phyloP scores from a whole-genome alignment of 2,329 filamentous ascomycete genomes.

The Lasiodiplodia sp. region DNA sequence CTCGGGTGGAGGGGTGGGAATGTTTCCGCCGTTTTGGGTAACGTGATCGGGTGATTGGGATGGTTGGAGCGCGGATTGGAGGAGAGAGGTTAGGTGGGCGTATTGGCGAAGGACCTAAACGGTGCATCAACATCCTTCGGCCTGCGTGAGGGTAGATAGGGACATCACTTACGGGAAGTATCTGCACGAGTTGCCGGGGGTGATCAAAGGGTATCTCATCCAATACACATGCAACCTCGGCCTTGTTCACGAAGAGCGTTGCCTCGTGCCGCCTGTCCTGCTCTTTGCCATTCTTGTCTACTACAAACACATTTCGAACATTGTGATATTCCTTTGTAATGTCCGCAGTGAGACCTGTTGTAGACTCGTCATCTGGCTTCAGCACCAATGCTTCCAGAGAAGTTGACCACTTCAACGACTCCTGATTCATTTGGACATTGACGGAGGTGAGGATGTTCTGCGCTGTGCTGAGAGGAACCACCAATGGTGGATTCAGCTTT shows the following conservation, averaged over 20 bases:
- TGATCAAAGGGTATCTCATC: slow-evolving; percentile 78
- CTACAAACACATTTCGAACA: slow-evolving; percentile 56
- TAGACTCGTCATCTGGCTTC: slow-evolving; percentile 61
- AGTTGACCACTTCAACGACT: slow-evolving; percentile 53
- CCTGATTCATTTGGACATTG: slow-evolving; percentile 64
- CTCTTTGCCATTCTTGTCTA: slow-evolving; percentile 36
- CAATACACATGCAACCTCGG: slow-evolving; percentile 73
- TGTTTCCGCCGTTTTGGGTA: slow-evolving; percentile 4
- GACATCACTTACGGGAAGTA: slow-evolving; percentile 64
- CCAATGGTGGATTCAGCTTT: slow-evolving; percentile 75
- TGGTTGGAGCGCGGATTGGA: slow-evolving; percentile 67
- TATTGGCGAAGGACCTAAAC: slow-evolving; percentile 70
- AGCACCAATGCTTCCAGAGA: slow-evolving; percentile 63
- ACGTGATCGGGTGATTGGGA: slow-evolving; percentile 34
- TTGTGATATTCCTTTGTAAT: slow-evolving; percentile 60
- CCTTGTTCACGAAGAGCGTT: slow-evolving; percentile 73
- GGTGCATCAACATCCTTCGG: slow-evolving; percentile 15
- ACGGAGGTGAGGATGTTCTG: slow-evolving; percentile 67
- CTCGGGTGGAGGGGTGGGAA: slow-evolving; percentile 41
- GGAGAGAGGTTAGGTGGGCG: slow-evolving; percentile 70
- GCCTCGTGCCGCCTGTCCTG: slow-evolving; percentile 56
- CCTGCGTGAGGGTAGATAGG: neutral
- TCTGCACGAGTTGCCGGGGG: slow-evolving; percentile 75
- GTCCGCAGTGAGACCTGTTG: slow-evolving; percentile 50
- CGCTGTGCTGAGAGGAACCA: slow-evolving; percentile 71